These are phyloP conservation scores for Calonectria ilicicola DNA, from an alignment of 2,329 filamentous ascomycete genomes.

Conservation along the genomic window DNA sequence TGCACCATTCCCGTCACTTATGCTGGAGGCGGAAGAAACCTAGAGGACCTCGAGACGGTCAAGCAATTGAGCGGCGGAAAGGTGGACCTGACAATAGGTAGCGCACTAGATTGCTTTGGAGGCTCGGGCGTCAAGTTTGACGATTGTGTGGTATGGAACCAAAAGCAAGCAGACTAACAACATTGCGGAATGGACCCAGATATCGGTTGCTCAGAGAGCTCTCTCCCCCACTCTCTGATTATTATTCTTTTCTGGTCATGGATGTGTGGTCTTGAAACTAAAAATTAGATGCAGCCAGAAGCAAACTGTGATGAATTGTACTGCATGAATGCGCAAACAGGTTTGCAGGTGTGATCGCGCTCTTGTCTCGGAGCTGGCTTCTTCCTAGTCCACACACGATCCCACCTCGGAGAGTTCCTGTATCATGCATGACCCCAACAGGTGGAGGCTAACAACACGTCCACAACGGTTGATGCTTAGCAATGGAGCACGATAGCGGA, in stretches of 20 bases:
- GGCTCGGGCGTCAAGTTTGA: constrained; percentile 87
- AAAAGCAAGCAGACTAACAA: constrained; percentile 49
- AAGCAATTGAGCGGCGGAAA: constrained; percentile 81
- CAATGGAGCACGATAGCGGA: constrained; percentile 7
- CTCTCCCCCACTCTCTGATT: neutral
- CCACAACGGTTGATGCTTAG: neutral
- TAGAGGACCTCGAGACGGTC: constrained; percentile 87
- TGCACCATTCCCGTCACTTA: constrained; percentile 95
- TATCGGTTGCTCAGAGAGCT: constrained; percentile 13
- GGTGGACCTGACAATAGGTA: constrained; percentile 95
- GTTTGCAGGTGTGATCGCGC: constrained; percentile 4
- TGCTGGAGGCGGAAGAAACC: constrained; percentile 87
- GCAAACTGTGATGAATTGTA: constrained; percentile 28
- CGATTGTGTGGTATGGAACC: constrained; percentile 92
- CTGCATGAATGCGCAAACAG: constrained; percentile 19
- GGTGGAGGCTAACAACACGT: neutral
- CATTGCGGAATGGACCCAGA: constrained; percentile 1
- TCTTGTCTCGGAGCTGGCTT: neutral
- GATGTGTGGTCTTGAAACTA: constrained; percentile 7
- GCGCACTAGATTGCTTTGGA: constrained; percentile 95
- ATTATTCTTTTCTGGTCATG: constrained; percentile 15
- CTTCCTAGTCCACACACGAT: constrained; percentile 11
- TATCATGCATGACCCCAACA: constrained; percentile 20
- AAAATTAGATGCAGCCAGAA: constrained; percentile 24
- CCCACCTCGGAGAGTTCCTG: constrained; percentile 20